Base-by-base conservation (phyloP, 129 eudicot species). In the Flaveria ramosissima region DNA sequence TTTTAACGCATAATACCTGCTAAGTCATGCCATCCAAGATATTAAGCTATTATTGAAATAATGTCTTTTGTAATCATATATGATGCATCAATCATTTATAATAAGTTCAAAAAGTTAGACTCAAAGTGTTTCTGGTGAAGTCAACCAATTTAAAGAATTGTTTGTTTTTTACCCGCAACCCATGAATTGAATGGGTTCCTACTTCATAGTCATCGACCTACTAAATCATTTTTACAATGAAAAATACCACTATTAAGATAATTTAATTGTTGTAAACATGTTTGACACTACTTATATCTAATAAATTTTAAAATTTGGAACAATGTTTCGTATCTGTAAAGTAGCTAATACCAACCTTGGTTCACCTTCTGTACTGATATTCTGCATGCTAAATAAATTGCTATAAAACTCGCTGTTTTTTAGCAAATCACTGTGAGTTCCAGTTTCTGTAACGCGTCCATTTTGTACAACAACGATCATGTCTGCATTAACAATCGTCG, bases 401-500 rank as follows among this genome's bases (percentile, higher is more conserved):
- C 45, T 65, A 82, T 91, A 89, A 82, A 91, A 88, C 65, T 61
- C 67, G 50, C 86, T 91, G 47, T 84, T 81, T 59, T 77, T 75
- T 39, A 91, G 74, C 67, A 91, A 84, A 32, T 82, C 69, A 64
- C 74, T 77, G 75, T 91, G 97, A 45, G 86, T 83, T 75, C 97
- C 97, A 2, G 89, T 85, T 39, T 85, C 94, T 46, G 86, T 76
- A 55, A 91, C 95, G 52, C 76, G 81, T 55, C 95, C 97, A 69
- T 85, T 82, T 81, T 89, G 95, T 59, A 91, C 95, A 64, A 91
- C 88, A 23, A 83, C 95, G 32, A 91, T 86, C 79, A 91, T 86
- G 62, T 89, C 95, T 51, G 97, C 92, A 47, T 91, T 88, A 48
- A 88, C 90, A 57, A 91, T 80, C 21, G 97, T 91, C 53, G 97